Percentiles rank a stretch among this genome's conserved stretches.
phyloP scores from a whole-genome alignment of 495 filamentous ascomycete genomes.

The Aspergillus avenaceus region DNA sequence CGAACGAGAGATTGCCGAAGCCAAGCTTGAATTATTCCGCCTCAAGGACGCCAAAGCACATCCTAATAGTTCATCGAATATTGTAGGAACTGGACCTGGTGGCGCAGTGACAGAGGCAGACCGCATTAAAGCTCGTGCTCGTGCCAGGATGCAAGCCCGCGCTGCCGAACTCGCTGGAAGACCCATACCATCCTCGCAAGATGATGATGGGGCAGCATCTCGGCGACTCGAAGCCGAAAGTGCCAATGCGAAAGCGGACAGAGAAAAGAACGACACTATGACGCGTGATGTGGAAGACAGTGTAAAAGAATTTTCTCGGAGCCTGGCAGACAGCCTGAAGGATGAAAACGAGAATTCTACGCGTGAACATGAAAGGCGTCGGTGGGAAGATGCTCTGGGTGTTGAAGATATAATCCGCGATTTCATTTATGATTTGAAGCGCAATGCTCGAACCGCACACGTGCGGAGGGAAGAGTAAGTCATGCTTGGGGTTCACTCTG shows the following conservation, averaged over 20 bases:
- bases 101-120: conserved; percentile 91
- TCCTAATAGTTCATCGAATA: conserved; percentile 73
- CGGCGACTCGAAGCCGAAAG: conserved; percentile 86
- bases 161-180: conserved; percentile 88
- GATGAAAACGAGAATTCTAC: conserved; percentile 66
- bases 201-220: conserved; percentile 71
- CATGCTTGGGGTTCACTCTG: neutral
- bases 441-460: conserved; percentile 70
- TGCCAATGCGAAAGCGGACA: conserved; percentile 71
- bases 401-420: conserved; percentile 96
- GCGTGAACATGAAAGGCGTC: conserved; percentile 82
- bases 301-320: conserved; percentile 79
- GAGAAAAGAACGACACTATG: conserved; percentile 94
- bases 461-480: conserved; percentile 70
- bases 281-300: conserved; percentile 95
- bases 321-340: conserved; percentile 82
- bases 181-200: conserved; percentile 55
- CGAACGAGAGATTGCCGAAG: conserved; percentile 89
- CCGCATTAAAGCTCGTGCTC: conserved; percentile 88
- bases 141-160: conserved; percentile 97
- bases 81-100: conserved; percentile 91
- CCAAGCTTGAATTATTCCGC: conserved; percentile 90
- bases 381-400: conserved; percentile 95
- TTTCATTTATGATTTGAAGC: conserved; percentile 94
- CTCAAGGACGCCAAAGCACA: conserved; percentile 89